phyloP scores from a whole-genome alignment of 179 eudicot species.

The Patellifolia procumbens region DNA sequence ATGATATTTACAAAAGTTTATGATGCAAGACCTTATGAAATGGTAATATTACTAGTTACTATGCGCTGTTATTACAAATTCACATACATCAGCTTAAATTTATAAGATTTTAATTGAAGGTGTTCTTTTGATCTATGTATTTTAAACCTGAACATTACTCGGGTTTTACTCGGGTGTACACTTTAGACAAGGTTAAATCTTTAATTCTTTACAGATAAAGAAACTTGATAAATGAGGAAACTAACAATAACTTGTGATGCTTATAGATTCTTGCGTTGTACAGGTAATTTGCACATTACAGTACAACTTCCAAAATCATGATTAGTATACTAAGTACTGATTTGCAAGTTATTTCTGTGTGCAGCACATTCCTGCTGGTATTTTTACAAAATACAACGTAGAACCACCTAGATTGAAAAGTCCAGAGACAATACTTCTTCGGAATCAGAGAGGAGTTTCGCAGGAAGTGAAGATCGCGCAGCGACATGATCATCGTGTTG shows the following conservation, averaged over 20 bases:
- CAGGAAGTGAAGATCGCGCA: not conserved
- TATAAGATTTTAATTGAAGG: no score
- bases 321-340: not conserved
- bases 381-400: not conserved
- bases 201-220: no score
- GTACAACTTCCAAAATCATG: no score
- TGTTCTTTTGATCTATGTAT: no score
- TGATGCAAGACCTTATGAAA: not conserved
- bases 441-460: conserved; percentile 7
- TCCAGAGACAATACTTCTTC: not conserved
- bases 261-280: not conserved
- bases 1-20: conserved; percentile 6
- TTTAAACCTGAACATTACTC: no score
- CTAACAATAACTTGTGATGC: no score
- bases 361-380: conserved; percentile 20
- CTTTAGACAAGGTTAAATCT: no score
- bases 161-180: no score
- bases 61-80: not conserved
- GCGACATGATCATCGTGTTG: not conserved
- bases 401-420: not conserved
- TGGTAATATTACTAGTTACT: conserved; percentile 5
- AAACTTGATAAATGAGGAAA: no score
- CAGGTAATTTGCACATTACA: not conserved
- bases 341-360: not conserved
- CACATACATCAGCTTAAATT: not conserved